Base-by-base conservation (phyloP, 192 early-diverging fungal species). In the Gryganskiella cystojenkinii region DNA sequence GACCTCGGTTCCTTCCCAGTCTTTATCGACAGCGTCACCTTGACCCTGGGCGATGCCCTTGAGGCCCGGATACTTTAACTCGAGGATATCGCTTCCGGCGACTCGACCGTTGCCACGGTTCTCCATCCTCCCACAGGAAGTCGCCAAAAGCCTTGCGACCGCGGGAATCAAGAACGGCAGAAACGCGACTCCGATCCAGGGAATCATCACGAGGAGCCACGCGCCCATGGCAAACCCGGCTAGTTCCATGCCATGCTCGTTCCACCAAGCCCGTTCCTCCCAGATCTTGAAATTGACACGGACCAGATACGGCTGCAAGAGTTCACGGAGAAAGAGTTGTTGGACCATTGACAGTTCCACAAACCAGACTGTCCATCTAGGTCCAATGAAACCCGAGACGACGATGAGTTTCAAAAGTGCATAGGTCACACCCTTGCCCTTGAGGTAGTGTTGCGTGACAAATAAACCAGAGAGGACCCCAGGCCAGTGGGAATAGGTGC, bases 71-170 rank as follows among this genome's bases (percentile, higher is more conserved):
- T 22, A 52, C 7, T 35, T 51, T n/a, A 17, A 45, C 42, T 78
- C 74, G 22, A 78, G 46, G 11, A 78, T 42, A 69, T 78, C 74
- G 2, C 73, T 64, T 1, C 19, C 33, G 4, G 22, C 15, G 27
- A 60, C 49, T 8, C 47, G 24, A 19, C 55, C 61, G 35, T 44
- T 33, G 6, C 66, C 74, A 20, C 53, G 47, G 35, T 63, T 78
- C 47, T 78, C 66, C 57, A 78, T 61, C 22, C 63, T 25, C 3
- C 74, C 74, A 60, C 74, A 78, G 22, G 74, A 78, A 43, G 60
- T 52, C 33, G 74, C 62, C 49, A 78, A 28, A 7, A 78, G 49
- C 28, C 68, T 61, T 4, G 74, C 60, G 2, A 78, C 61, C 0
- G 74, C 61, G 0, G 74, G 56, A 40, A 78, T 59, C 66, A 78